A percentile compares a stretch with the other conserved stretches of the same genome.
Conservation (phyloP, 371 early-diverging fungal species). For the Lichtheimia ramosa region DNA sequence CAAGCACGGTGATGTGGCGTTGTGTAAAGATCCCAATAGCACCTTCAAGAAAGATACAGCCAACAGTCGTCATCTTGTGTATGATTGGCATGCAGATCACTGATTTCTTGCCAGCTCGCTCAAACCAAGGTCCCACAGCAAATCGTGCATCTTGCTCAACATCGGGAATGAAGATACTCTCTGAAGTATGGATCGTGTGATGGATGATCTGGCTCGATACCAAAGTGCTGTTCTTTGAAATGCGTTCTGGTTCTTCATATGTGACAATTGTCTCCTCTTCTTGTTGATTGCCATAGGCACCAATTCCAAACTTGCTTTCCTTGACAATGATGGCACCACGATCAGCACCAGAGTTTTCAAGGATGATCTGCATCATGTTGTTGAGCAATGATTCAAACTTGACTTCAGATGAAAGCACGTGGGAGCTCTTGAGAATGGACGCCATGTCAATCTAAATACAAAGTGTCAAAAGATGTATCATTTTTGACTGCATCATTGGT, state of each 20-base stretch:
- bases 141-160: constrained; percentile 42
- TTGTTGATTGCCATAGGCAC: constrained; percentile 42
- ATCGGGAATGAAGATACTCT: constrained; percentile 42
- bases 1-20: constrained; percentile 54
- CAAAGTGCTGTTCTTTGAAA: constrained; percentile 30
- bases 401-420: constrained; percentile 49
- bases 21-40: constrained; percentile 58
- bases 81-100: constrained; percentile 59
- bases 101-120: constrained; percentile 44
- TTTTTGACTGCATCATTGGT: constrained; percentile 1
- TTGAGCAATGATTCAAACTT: constrained; percentile 40
- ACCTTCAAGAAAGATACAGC: constrained; percentile 57
- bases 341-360: constrained; percentile 49
- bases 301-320: constrained; percentile 35
- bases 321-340: constrained; percentile 48
- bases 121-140: constrained; percentile 46
- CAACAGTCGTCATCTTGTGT: constrained; percentile 49
- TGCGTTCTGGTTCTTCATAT: constrained; percentile 37
- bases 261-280: constrained; percentile 30
- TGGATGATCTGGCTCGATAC: constrained; percentile 38
- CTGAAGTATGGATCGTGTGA: constrained; percentile 40
- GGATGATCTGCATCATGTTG: constrained; percentile 43
- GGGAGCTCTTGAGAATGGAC: constrained; percentile 48
- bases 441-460: constrained; percentile 30
- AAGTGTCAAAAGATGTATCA: too few relatives aligned